Conservation (phyloP, 768 basidiomycete genomes). For the Boletellus ananas region DNA sequence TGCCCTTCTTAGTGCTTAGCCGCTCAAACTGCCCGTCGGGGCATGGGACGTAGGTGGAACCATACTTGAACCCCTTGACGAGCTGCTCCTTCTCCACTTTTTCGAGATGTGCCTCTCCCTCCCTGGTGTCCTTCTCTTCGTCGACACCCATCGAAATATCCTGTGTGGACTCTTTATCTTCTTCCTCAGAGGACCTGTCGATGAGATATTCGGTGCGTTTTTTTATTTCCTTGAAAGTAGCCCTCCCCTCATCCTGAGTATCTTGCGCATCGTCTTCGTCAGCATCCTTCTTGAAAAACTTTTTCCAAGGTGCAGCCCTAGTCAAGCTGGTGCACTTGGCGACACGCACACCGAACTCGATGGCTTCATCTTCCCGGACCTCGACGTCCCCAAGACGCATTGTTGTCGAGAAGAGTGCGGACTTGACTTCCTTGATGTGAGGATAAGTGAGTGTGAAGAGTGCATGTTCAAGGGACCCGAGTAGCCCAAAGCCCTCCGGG, state of each 20-base stretch:
- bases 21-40: constrained; percentile 80
- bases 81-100: constrained; percentile 78
- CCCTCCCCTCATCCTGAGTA: constrained; percentile 27
- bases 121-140: constrained; percentile 33
- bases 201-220: constrained; percentile 55
- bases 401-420: constrained; percentile 56
- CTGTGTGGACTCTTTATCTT: constrained; percentile 10
- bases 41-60: constrained; percentile 81
- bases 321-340: constrained; percentile 76
- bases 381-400: constrained; percentile 79
- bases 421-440: constrained; percentile 65
- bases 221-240: constrained; percentile 38
- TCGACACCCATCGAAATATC: constrained; percentile 22
- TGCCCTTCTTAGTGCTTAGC: constrained; percentile 74
- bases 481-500: constrained; percentile 23
- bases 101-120: constrained; percentile 39
- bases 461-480: constrained; percentile 30
- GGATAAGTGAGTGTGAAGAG: constrained; percentile 39
- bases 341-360: constrained; percentile 69
- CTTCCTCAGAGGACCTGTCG: constrained; percentile 40
- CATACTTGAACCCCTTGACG: constrained; percentile 83
- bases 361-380: constrained; percentile 59
- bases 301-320: constrained; percentile 72
- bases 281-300: constrained; percentile 36
- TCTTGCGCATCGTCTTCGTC: constrained; percentile 28